phyloP scores from a whole-genome alignment of 1,139 yeast genomes.

The Sugiyamaella novakii region DNA sequence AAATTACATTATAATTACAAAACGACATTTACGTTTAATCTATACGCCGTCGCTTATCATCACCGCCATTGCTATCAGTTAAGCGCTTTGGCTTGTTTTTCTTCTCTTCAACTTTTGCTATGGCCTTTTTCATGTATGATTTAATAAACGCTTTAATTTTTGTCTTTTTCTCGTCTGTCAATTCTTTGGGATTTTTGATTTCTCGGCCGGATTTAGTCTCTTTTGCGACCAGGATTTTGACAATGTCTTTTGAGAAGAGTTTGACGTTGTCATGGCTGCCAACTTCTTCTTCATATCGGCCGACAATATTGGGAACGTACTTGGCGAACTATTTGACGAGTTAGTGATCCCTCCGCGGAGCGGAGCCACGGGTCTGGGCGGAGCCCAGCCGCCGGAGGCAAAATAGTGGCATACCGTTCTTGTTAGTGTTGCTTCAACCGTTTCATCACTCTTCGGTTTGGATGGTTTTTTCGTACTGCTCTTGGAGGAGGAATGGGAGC shows the following conservation, averaged over 20 bases:
- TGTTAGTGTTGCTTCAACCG: conserved; percentile 1
- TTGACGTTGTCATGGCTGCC: conserved; percentile 79
- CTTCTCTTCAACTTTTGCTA: conserved; percentile 51
- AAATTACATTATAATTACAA: conserved; percentile 10
- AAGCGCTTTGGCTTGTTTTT: conserved; percentile 8
- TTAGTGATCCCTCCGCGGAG: too few species aligned
- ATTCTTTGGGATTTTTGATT: conserved; percentile 46
- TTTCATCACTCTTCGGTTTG: neutral
- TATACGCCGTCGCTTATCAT: conserved; percentile 11
- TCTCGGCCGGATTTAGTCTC: conserved; percentile 47
- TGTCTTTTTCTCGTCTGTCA: conserved; percentile 62
- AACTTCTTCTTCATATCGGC: conserved; percentile 63
- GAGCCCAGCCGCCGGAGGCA: too few species aligned
- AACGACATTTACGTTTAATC: neutral
- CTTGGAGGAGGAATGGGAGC: neutral
- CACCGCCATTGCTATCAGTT: conserved; percentile 1
- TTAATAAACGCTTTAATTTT: conserved; percentile 68
- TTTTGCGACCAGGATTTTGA: conserved; percentile 61
- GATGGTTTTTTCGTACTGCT: neutral
- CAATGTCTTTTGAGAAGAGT: conserved; percentile 77
- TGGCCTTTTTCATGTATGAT: conserved; percentile 73
- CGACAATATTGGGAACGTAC: conserved; percentile 76
- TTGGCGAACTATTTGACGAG: conserved; percentile 61
- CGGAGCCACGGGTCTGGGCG: too few species aligned
- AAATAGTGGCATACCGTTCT: conserved; percentile 33